Evolutionary conservation across 208 protist genomes (phyloP).

Genomic region (Wallacemonas sp.): DNA sequence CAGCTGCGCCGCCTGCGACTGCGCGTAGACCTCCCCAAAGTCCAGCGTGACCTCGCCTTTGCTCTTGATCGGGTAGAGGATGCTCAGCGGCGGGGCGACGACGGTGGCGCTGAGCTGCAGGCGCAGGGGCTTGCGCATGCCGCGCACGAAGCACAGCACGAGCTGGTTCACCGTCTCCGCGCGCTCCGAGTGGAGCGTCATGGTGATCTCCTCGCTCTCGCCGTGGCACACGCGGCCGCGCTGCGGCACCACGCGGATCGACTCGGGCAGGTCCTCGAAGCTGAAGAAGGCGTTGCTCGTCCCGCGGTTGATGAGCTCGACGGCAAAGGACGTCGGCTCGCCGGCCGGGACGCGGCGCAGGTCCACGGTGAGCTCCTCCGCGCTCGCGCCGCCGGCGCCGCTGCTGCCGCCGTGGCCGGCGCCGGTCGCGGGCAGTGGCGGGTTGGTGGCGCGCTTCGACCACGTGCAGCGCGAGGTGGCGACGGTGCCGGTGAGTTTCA

Average conservation of each 20-base stretch:
- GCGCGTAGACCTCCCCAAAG: conserved; percentile 89
- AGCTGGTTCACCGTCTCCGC: conserved; percentile 36
- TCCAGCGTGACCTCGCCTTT: conserved; percentile 81
- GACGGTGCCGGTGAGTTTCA: conserved; percentile 70
- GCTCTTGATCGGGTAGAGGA: conserved; percentile 42
- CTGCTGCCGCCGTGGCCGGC: conserved; percentile 1
- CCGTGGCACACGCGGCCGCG: conserved; percentile 66
- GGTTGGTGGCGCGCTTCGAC: conserved; percentile 15
- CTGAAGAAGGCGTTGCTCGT: conserved; percentile 72
- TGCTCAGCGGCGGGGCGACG: conserved; percentile 58
- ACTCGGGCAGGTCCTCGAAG: conserved; percentile 60
- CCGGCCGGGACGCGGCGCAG: conserved; percentile 81
- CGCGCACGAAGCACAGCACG: conserved; percentile 75
- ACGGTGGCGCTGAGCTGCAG: conserved; percentile 72
- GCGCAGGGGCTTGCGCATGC: conserved; percentile 71
- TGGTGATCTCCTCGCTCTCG: conserved; percentile 65
- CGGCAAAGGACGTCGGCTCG: conserved; percentile 26
- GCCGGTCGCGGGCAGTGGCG: neutral
- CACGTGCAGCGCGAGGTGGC: conserved; percentile 64
- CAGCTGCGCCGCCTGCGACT: conserved; percentile 39
- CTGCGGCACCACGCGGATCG: conserved; percentile 70
- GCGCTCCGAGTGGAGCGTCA: conserved; percentile 46
- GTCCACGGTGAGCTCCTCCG: conserved; percentile 54
- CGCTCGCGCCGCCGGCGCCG: neutral
- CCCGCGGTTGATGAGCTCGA: conserved; percentile 70